These are phyloP conservation scores for Vitis amurensis DNA, from an alignment of 164 flowering plant genomes.

Conservation along the genomic window DNA sequence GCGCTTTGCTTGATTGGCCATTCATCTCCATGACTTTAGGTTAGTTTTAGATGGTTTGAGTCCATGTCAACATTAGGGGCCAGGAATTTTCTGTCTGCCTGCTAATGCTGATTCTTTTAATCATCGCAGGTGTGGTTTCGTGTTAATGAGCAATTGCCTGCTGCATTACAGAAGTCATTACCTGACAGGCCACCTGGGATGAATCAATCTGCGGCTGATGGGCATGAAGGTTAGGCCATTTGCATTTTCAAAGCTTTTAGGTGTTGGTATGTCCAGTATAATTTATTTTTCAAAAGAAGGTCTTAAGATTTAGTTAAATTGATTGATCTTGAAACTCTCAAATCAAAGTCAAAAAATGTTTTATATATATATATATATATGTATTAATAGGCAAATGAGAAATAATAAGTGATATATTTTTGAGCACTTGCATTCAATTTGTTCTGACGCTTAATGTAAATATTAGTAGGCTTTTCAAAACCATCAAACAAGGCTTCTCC, in stretches of 20 bases:
- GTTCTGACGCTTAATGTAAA: background rate
- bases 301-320: too few species aligned
- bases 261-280: background rate
- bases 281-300: too few species aligned
- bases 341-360: too few species aligned
- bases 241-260: background rate
- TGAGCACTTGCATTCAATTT: too few species aligned
- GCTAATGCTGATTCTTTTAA: slow-evolving; percentile 28
- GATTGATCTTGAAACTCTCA: too few species aligned
- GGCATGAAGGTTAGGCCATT: slow-evolving; percentile 49
- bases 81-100: slow-evolving; percentile 24
- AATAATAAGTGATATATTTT: too few species aligned
- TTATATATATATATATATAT: too few species aligned
- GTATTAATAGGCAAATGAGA: too few species aligned
- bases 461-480: slow-evolving; percentile 38
- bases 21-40: slow-evolving; percentile 93
- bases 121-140: slow-evolving; percentile 16
- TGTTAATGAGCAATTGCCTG: slow-evolving; percentile 29
- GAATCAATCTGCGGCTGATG: slow-evolving; percentile 33
- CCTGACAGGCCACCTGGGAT: slow-evolving; percentile 75
- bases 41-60: slow-evolving; percentile 77
- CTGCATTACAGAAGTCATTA: slow-evolving; percentile 70
- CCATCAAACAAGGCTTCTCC: slow-evolving; percentile 51
- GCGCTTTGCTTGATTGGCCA: slow-evolving; percentile 97
- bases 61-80: slow-evolving; percentile 38